A percentile compares a stretch with the other conserved stretches of the same genome.
Conservation (phyloP, 768 basidiomycete species). For the Boletus rex-veris region DNA sequence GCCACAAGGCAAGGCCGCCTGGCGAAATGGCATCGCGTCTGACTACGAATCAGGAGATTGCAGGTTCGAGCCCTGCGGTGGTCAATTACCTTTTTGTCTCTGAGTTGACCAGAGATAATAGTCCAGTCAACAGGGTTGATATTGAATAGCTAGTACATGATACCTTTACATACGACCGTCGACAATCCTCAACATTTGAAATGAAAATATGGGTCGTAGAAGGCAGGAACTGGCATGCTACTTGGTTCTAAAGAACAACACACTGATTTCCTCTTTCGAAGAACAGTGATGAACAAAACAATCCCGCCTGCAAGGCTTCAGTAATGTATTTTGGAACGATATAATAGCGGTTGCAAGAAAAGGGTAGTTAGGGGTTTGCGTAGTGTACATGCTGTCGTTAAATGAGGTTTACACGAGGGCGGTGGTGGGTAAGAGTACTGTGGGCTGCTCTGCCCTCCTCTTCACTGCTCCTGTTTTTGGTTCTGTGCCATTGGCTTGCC, state of each 20-base stretch:
- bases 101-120: too few species aligned
- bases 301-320: too few species aligned
- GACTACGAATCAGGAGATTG: conserved; percentile 93
- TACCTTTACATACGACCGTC: too few species aligned
- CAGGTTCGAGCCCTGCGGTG: conserved; percentile 79
- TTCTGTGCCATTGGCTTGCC: conserved; percentile 29
- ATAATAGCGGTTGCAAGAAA: background rate
- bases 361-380: conserved; percentile 1
- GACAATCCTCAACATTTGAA: too few species aligned
- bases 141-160: too few species aligned
- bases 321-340: background rate
- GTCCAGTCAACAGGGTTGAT: too few species aligned
- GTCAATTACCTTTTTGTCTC: conserved; percentile 10
- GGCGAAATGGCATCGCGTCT: conserved; percentile 93
- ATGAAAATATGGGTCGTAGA: too few species aligned
- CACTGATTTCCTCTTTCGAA: too few species aligned
- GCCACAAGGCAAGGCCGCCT: conserved; percentile 51
- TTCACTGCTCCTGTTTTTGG: conserved; percentile 34
- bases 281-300: background rate
- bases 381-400: conserved; percentile 16
- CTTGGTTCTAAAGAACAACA: too few species aligned
- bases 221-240: too few species aligned
- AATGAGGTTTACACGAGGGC: background rate
- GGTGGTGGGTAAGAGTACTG: too few species aligned
- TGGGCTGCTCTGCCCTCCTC: background rate